Evolutionary conservation across 768 basidiomycete genomes (phyloP).

Genomic region (Ramaria sp.): DNA sequence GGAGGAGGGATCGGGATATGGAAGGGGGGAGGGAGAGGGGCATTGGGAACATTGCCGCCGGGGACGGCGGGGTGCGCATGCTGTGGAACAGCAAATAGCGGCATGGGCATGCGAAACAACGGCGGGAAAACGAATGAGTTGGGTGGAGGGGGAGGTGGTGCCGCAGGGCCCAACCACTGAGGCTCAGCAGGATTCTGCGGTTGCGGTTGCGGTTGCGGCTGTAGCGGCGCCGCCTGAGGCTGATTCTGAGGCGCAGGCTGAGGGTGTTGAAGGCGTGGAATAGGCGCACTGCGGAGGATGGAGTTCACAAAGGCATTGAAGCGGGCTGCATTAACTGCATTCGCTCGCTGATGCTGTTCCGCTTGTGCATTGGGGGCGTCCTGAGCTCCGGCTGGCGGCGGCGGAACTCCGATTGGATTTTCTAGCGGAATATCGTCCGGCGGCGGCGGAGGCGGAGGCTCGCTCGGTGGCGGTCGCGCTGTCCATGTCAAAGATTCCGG

Average conservation of each 20-base stretch:
- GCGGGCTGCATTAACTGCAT: background rate
- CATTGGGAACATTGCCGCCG: background rate
- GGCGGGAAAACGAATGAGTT: background rate
- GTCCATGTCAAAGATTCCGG: constrained; percentile 59
- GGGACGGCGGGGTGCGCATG: constrained; percentile 3
- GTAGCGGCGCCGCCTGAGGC: background rate
- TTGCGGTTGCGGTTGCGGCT: constrained; percentile 4
- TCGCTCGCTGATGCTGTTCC: background rate
- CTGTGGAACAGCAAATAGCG: no score
- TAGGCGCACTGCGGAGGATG: background rate
- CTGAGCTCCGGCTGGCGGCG: no score
- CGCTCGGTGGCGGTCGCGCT: constrained; percentile 10
- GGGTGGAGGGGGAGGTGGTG: no score
- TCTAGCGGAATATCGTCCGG: constrained; percentile 1
- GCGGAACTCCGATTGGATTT: background rate
- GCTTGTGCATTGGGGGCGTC: background rate
- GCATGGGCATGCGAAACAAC: constrained; percentile 2
- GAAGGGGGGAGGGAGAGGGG: constrained; percentile 5
- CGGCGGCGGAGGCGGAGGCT: background rate
- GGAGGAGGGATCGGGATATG: constrained; percentile 8
- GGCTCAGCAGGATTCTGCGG: background rate
- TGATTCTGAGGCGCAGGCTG: background rate
- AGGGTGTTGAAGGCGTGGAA: background rate
- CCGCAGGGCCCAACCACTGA: background rate
- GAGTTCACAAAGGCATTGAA: background rate